These are phyloP conservation scores for Xerocomus spinulosus DNA, from an alignment of 768 basidiomycete species.

Conservation along the genomic window DNA sequence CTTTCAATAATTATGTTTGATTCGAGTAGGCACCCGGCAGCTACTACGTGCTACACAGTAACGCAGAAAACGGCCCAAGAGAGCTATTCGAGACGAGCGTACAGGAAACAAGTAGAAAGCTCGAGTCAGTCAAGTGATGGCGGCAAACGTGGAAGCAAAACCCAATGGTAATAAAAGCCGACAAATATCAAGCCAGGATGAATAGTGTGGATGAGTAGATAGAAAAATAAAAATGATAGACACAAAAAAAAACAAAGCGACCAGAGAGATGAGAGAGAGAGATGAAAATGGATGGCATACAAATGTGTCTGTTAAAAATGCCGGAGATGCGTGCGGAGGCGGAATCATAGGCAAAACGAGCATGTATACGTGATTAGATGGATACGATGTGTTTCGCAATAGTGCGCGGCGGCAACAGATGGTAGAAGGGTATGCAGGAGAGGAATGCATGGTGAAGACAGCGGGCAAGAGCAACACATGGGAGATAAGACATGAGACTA, in stretches of 20 bases:
- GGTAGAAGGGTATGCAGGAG: constrained; percentile 16
- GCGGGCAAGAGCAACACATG: constrained; percentile 36
- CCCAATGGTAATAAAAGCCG: constrained; percentile 26
- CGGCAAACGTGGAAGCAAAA: constrained; percentile 1
- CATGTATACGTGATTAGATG: constrained; percentile 33
- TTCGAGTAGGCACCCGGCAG: constrained; percentile 31
- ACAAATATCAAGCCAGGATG: constrained; percentile 20
- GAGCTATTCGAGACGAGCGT: constrained; percentile 27
- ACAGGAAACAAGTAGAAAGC: constrained; percentile 30
- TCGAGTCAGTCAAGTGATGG: constrained; percentile 20
- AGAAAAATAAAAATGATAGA: constrained; percentile 27
- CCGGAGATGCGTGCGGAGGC: constrained; percentile 16
- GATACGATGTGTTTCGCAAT: constrained; percentile 34
- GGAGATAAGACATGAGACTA: constrained; percentile 33
- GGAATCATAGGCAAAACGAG: constrained; percentile 29
- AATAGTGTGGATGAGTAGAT: constrained; percentile 32
- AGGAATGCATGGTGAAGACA: constrained; percentile 35
- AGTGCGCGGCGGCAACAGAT: constrained; percentile 29
- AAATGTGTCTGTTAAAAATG: constrained; percentile 22
- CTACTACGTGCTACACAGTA: constrained; percentile 33
- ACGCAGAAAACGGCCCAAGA: constrained; percentile 26
- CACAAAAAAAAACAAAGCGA: constrained; percentile 23
- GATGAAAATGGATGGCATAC: constrained; percentile 21
- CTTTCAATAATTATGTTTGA: constrained; percentile 21
- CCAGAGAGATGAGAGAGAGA: constrained; percentile 8